Evolutionary conservation across 73 alveolate genomes (phyloP).

Genomic region (Symbiodinium pilosum): DNA sequence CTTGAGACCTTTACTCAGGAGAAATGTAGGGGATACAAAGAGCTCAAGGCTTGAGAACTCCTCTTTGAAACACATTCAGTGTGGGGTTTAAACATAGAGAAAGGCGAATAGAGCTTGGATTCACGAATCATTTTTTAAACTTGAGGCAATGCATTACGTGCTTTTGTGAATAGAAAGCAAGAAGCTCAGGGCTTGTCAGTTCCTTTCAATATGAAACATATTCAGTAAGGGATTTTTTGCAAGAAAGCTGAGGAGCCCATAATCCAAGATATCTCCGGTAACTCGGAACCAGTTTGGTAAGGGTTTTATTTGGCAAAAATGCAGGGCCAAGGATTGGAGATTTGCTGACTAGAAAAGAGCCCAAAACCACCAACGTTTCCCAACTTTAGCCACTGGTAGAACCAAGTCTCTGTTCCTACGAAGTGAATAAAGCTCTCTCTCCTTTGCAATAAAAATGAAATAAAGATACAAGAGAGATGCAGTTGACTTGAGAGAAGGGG

Average conservation of each 20-base stretch:
- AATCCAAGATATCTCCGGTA: not conserved
- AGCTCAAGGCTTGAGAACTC: no score
- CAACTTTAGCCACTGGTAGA: not conserved
- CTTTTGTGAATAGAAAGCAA: not conserved
- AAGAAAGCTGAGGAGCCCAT: not conserved
- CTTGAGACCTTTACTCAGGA: no score
- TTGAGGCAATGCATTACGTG: not conserved
- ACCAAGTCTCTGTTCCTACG: not conserved
- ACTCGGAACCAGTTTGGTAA: not conserved
- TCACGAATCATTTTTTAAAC: not conserved
- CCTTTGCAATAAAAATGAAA: no score
- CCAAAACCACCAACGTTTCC: not conserved
- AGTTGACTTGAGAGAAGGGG: not conserved
- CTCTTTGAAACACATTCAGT: no score
- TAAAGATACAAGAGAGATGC: no score
- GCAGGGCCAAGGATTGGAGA: not conserved
- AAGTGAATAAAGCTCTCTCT: not conserved
- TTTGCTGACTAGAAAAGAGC: not conserved
- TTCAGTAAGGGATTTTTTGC: not conserved
- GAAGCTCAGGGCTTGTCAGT: not conserved
- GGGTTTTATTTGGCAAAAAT: not conserved
- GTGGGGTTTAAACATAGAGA: not conserved
- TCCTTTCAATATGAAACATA: not conserved
- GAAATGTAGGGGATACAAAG: no score
- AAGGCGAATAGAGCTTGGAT: conserved; percentile 6